Evolutionary conservation across 1,284 basidiomycete species (phyloP).

Genomic region (Naganishia sp.): DNA sequence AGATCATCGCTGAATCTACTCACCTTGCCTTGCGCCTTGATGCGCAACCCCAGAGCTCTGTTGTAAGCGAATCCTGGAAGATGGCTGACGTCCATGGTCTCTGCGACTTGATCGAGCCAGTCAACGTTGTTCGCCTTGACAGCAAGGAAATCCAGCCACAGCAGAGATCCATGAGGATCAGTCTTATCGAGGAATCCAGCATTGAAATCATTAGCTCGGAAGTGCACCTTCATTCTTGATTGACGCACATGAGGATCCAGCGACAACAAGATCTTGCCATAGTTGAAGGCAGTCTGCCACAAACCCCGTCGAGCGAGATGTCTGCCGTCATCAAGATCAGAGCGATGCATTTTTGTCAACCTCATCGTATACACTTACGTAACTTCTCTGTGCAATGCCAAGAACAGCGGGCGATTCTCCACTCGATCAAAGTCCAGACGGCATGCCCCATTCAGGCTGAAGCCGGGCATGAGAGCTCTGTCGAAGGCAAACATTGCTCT

Average conservation of each 20-base stretch:
- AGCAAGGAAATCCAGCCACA: conserved; percentile 82
- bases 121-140: conserved; percentile 73
- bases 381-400: conserved; percentile 72
- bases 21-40: conserved; percentile 62
- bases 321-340: conserved; percentile 49
- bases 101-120: conserved; percentile 64
- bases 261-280: conserved; percentile 74
- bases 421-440: conserved; percentile 77
- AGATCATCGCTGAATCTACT: conserved; percentile 35
- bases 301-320: conserved; percentile 84
- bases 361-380: conserved; percentile 57
- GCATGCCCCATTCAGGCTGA: conserved; percentile 75
- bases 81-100: conserved; percentile 54
- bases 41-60: conserved; percentile 68
- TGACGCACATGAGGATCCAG: conserved; percentile 67
- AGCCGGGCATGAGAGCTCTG: conserved; percentile 76
- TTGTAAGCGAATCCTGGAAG: conserved; percentile 82
- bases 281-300: conserved; percentile 83
- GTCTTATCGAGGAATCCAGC: conserved; percentile 40
- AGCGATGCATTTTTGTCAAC: background rate
- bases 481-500: conserved; percentile 87
- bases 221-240: background rate
- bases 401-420: conserved; percentile 54
- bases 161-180: conserved; percentile 78
- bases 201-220: conserved; percentile 18